A percentile compares a stretch with the other conserved stretches of the same genome.
phyloP scores from a whole-genome alignment of 1,284 basidiomycete genomes.

The Cerrena zonata region DNA sequence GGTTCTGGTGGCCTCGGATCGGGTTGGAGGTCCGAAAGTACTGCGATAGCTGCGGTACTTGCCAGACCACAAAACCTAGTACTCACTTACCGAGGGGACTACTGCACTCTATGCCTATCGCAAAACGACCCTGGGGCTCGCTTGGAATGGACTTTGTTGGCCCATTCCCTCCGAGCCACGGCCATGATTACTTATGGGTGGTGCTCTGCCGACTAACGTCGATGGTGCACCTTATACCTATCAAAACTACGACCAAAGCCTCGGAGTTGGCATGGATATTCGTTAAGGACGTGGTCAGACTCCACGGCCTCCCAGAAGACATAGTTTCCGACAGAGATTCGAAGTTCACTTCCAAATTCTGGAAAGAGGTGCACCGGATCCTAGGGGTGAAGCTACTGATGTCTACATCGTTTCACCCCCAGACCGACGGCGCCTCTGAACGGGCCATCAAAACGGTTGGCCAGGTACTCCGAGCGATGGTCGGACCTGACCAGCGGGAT shows the following conservation, averaged over 20 bases:
- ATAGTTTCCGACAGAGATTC: conserved; percentile 31
- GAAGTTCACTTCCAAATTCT: conserved; percentile 32
- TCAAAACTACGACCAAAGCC: conserved; percentile 21
- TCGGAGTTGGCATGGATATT: conserved; percentile 29
- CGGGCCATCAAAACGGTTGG: no score
- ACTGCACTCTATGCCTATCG: conserved; percentile 22
- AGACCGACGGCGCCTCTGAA: no score
- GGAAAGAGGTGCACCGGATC: conserved; percentile 27
- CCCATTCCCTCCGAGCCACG: conserved; percentile 19
- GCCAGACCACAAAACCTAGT: conserved; percentile 17
- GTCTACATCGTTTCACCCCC: conserved; percentile 39
- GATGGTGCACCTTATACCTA: conserved; percentile 20
- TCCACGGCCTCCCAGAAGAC: conserved; percentile 31
- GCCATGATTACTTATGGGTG: conserved; percentile 19
- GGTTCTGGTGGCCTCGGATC: conserved; percentile 32
- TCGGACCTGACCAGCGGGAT: conserved; percentile 27
- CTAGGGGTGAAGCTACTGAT: conserved; percentile 32
- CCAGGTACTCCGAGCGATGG: conserved; percentile 19
- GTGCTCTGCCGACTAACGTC: conserved; percentile 17
- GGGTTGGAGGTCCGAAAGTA: conserved; percentile 15
- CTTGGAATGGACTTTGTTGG: conserved; percentile 26
- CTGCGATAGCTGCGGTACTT: conserved; percentile 16
- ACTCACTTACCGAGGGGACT: conserved; percentile 16
- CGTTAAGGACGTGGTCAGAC: conserved; percentile 13
- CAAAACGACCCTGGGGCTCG: conserved; percentile 19